Evolutionary conservation across 2,329 filamentous ascomycete genomes (phyloP).

Genomic region (Podosphaera aphanis): DNA sequence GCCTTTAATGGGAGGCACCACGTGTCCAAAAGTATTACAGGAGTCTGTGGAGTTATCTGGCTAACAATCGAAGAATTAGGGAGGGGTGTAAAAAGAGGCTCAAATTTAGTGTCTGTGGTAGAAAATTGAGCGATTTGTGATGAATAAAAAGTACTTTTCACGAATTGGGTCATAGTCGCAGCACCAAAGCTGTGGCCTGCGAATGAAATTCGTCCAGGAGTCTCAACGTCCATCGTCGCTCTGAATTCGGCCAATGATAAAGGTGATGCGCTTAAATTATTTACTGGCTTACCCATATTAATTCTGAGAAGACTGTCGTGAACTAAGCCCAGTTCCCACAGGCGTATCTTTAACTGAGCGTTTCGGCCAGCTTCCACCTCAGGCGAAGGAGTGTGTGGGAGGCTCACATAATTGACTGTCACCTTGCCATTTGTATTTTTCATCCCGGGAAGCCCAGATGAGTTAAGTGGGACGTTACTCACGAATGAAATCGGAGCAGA

Average conservation of each 20-base stretch:
- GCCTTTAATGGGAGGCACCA: slow-evolving; percentile 55
- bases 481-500: slow-evolving; percentile 55
- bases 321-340: slow-evolving; percentile 56
- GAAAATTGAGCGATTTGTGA: slow-evolving; percentile 18
- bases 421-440: slow-evolving; percentile 12
- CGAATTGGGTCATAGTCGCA: slow-evolving; percentile 47
- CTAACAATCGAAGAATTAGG: slow-evolving; percentile 29
- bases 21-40: slow-evolving; percentile 51
- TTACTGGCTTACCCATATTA: slow-evolving; percentile 27
- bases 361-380: slow-evolving; percentile 46
- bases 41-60: slow-evolving; percentile 45
- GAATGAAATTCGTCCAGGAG: slow-evolving; percentile 50
- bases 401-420: slow-evolving; percentile 21
- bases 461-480: slow-evolving; percentile 28
- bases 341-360: slow-evolving; percentile 46
- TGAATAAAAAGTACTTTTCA: slow-evolving; percentile 57
- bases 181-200: slow-evolving; percentile 66
- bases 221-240: slow-evolving; percentile 39
- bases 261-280: slow-evolving; percentile 28
- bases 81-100: slow-evolving; percentile 37
- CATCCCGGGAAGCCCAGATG: slow-evolving; percentile 15
- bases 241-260: slow-evolving; percentile 33
- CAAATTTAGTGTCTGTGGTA: slow-evolving; percentile 24
- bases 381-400: slow-evolving; percentile 37
- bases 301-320: slow-evolving; percentile 45